Base-by-base conservation (phyloP, 78 protist species). In the Dictyostelium brefeldianum region DNA sequence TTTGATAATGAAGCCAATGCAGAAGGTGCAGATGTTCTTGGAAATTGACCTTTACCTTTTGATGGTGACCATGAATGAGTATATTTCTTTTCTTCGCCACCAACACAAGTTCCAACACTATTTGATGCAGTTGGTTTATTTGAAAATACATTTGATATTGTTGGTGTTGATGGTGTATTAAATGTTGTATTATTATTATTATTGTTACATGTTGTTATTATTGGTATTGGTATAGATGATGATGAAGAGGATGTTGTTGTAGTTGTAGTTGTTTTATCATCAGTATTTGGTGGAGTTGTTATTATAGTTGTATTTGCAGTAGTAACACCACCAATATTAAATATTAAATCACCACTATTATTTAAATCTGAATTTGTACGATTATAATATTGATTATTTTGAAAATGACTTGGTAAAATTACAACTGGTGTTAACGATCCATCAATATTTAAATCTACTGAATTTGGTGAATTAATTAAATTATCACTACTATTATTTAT, bases 21-120 rank as follows among this genome's bases (percentile, higher is more conserved):
- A 18, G 67, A 75, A 14, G 92, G 92, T 18, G 82, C 92, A 7
- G 92, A 74, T 4, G 92, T 59, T 56, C 82, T 9, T 0, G 92
- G 56, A 2, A 27, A 73, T 22, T 75, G 36, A 43, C 70, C 57
- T 18, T 87, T 87, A 8, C 69, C 74, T 50, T 65, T 87, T 12
- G 92, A 59, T 48, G 81, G 70, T 36, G 92, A 87, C 83, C 83
- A 78, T 7, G 36, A n/a, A n/a, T 36, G 31, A 56, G 17, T 27
- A n/a, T 27, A 29, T 18, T 36, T 56, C 46, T 78, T 78, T 65
- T 65, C 73, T 25, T 65, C 73, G 2, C 43, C 43, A 2, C 43
- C 43, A 36, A 36, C 43, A 36, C 43, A 3, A 36, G 1, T 36
- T 9, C 73, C 73, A 12, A 65, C 73, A 65, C 73, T 65, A 29